Evolutionary conservation across 192 early-diverging fungal genomes (phyloP), one percentile per base, ranked within the genome.

Genomic region (Backusella luteola): DNA sequence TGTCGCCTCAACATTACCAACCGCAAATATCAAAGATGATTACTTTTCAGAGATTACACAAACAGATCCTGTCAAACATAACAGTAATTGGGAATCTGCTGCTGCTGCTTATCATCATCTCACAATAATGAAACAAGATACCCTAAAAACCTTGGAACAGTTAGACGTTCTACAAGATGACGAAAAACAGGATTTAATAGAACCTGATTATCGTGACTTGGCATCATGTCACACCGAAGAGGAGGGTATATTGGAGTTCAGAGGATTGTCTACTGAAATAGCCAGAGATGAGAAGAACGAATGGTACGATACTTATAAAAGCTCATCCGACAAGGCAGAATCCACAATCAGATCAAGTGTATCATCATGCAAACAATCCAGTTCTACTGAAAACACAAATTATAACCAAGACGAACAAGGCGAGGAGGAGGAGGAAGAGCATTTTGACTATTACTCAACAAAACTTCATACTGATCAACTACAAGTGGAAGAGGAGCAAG

Each of bases 381-480:
- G 49, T 34, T 46, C 70, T 0, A 71, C 70, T 17, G 70, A 71
- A 26, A 49, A 71, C 29, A 71, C 70, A 19, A 39, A 19, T 4
- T 69, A 39, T 41, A 41, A n/a, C 9, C 35, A 69, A 11, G 36
- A 68, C 2, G 32, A 32, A 32, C 32, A 32, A 17, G 35, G 26
- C 3, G 36, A 69, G 8, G 67, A 69, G 5, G 67, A 69, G 5
- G 38, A 69, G 9, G 38, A 69, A 1, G 68, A 69, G n/a, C 35
- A 69, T n/a, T 35, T 63, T 63, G 38, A 49, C 34, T 71, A 71
- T 19, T 71, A 71, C 34, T 69, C 68, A 12, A 69, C 68, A 39
- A 36, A 69, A 39, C 68, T 69, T 23, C 68, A 69, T 69, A 41
- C 36, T 0, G 17, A 23, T 23, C 56, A 63, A 29, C 23, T 4